Evolutionary conservation across 352 stramenopile genomes (phyloP), one percentile per base, ranked within the genome.

Genomic region (Phytophthora macrochlamydospora): DNA sequence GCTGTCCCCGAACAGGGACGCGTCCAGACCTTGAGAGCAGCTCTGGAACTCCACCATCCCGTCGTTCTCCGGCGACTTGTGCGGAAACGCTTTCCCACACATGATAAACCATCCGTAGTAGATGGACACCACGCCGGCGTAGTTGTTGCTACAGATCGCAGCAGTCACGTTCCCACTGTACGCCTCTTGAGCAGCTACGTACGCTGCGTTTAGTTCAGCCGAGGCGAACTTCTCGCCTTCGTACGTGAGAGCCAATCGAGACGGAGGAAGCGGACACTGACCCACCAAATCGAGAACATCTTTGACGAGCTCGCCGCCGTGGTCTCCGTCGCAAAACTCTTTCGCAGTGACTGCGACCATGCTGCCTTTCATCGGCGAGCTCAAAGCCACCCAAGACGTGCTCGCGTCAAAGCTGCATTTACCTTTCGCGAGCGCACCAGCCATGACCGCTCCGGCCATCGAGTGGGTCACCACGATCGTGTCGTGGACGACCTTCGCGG

Each of bases 11-110:
- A 86, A 81, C 49, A 59, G 35, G 8, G 24, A 51, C 2, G 51
- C 9, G 35, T 70, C 59, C 6, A 83, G 51, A 4, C 63, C 68
- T 6, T 46, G 63, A 7, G 61, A 43, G 42, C 73, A 82, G 62
- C 73, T 80, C 46, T 78, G 51, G 48, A 74, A 80, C 35, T 79
- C 67, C 1, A 82, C 64, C 2, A 73, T n/a, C 0, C 43, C 59
- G 37, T 76, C 69, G 35, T 72, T 77, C 33, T 64, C 32, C 13
- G 50, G 51, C 7, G 71, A 76, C 35, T 73, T 66, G 54, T 79
- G 70, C 0, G 62, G 62, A 4, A 73, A 64, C 37, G 68, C n/a
- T 13, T n/a, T 50, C 1, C 59, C 69, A 13, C 56, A 56, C 3
- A 71, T 4, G 2, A 68, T 37, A 8, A 54, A 56, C 4, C 49